Evolutionary conservation across 108 stramenopile species (phyloP), one percentile per base, ranked within the genome.

Genomic region (Cyclostephanos tholiformis): DNA sequence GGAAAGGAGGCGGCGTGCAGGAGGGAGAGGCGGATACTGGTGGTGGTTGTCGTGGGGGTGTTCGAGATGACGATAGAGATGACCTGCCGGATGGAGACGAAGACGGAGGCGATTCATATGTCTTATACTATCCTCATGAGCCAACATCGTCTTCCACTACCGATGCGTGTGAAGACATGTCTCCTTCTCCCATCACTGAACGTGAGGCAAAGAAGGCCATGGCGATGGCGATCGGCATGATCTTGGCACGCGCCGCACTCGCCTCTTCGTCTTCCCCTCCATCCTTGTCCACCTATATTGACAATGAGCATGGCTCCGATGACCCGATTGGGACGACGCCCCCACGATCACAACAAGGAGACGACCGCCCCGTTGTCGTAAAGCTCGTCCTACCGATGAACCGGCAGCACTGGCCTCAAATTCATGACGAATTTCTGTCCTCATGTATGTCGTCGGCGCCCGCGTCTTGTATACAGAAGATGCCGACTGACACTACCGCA

Each of bases 141-240:
- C 30, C 7, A n/a, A 20, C 36, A 5, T 9, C 25, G n/a, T 2
- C 39, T 30, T 26, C 55, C 26, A 8, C 53, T 0, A 12, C 53
- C 9, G 12, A 25, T 12, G 2, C 25, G 4, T 6, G 13, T 16
- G 53, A 46, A 2, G 16, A 14, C 44, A 14, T 0, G 13, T 14
- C 12, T 16, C 26, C 23, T 16, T 13, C 53, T 16, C 53, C 53
- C 23, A 55, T 55, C 53, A 55, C 64, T 12, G 17, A 17, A 17
- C 25, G 19, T 4, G 67, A 74, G 32, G 74, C 88, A 43, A 59
- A 35, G 38, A 71, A 79, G 26, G 74, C 75, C n/a, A 52, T 91
- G 63, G 87, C 90, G 2, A 76, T 86, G 80, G 83, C 84, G 23
- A 82, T 91, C 48, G 90, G 74, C 10, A 86, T 86, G 38, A 84